Conservation (phyloP, 164 flowering plant species). For the Vitis vinifera region ASM3070453v1 NC_081810.1:6161001-6161500, state of each 20-base stretch:
- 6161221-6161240: slow-evolving; percentile 18
- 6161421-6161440: too few relatives aligned
- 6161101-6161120: slow-evolving; percentile 20
- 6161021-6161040: slow-evolving; percentile 6
- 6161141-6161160: slow-evolving; percentile 9
- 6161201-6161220: slow-evolving; percentile 15
- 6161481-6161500: too few relatives aligned
- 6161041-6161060: slow-evolving; percentile 23
- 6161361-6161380: too few relatives aligned
- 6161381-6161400: too few relatives aligned
- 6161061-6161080: slow-evolving; percentile 15
- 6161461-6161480: too few relatives aligned
- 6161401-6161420: too few relatives aligned
- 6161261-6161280: slow-evolving; percentile 29
- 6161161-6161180: slow-evolving; percentile 18
- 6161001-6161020: slow-evolving; percentile 23
- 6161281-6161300: slow-evolving; percentile 36
- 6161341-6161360: slow-evolving; percentile 33
- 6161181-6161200: slow-evolving; percentile 17
- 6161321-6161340: slow-evolving; percentile 39
- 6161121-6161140: slow-evolving; percentile 20
- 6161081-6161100: slow-evolving; percentile 13
- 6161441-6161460: too few relatives aligned
- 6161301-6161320: slow-evolving; percentile 45
- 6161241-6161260: slow-evolving; percentile 26